These are phyloP conservation scores for Didymella glomerata DNA, from an alignment of 2,329 filamentous ascomycete species.

Conservation along the genomic window DNA sequence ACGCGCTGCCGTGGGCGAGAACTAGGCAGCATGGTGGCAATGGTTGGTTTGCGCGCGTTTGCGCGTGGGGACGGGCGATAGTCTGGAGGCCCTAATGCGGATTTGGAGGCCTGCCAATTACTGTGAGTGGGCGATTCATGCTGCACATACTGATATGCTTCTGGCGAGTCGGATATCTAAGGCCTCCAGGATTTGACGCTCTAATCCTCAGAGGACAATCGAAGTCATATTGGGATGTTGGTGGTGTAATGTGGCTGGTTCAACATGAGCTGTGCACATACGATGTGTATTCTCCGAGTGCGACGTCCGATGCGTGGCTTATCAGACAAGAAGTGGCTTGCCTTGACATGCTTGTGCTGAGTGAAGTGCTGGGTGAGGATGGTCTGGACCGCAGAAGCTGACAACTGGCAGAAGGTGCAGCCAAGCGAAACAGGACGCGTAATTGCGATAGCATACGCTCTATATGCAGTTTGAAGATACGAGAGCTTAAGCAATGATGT, in stretches of 20 bases:
- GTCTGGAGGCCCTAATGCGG: not conserved
- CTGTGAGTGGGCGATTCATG: slow-evolving; percentile 1
- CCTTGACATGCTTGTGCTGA: not conserved
- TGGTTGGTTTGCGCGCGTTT: not conserved
- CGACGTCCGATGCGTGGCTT: not conserved
- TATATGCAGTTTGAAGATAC: not conserved
- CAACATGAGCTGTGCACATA: not conserved
- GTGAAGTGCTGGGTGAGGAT: not conserved
- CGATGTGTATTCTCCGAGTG: not conserved
- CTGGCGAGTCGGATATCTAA: not conserved
- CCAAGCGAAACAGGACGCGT: not conserved
- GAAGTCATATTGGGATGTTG: not conserved
- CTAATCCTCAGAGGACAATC: too few species aligned
- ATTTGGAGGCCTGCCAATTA: not conserved
- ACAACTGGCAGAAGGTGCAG: not conserved
- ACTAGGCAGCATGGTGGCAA: not conserved
- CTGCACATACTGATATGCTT: not conserved
- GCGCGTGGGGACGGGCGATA: not conserved
- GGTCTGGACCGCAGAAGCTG: not conserved
- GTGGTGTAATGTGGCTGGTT: not conserved
- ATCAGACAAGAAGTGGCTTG: not conserved
- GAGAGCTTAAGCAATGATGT: slow-evolving; percentile 6
- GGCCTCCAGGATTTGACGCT: not conserved
- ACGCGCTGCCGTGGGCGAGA: not conserved
- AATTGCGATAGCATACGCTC: not conserved